Percentiles rank a stretch among this genome's conserved stretches.
Conservation (phyloP, 176 grass and related monocot species). For the Alloteropsis semialata region DNA sequence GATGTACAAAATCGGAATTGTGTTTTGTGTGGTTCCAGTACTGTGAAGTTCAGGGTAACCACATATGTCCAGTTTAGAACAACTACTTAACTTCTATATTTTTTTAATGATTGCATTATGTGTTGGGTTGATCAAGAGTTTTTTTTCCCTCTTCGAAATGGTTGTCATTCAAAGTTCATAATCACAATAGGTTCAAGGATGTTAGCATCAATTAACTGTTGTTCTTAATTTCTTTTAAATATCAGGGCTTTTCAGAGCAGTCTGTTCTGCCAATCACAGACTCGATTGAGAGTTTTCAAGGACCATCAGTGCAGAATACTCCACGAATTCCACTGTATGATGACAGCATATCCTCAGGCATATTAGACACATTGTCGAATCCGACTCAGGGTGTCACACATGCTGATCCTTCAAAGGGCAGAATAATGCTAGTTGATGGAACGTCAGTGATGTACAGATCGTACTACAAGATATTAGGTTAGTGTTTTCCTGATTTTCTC, state of each 20-base stretch:
- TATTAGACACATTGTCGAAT: slow-evolving; percentile 25
- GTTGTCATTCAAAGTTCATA: not conserved
- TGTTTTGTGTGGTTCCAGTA: not conserved
- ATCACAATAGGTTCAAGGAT: not conserved
- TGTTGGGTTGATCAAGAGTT: not conserved
- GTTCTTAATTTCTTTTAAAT: not conserved
- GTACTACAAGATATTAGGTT: slow-evolving; percentile 97
- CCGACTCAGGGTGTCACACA: not conserved
- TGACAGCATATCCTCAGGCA: slow-evolving; percentile 25
- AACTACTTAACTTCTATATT: not conserved
- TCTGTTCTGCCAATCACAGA: slow-evolving; percentile 35
- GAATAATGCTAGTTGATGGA: slow-evolving; percentile 91
- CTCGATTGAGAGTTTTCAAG: slow-evolving; percentile 33
- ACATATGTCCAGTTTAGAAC: not conserved
- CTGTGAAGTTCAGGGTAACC: not conserved
- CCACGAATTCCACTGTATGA: slow-evolving; percentile 40
- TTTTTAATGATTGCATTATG: not conserved
- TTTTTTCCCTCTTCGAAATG: not conserved
- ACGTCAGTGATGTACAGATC: slow-evolving; percentile 96
- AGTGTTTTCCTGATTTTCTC: slow-evolving; percentile 10
- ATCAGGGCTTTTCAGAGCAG: slow-evolving; percentile 47
- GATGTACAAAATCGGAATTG: not conserved
- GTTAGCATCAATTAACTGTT: not conserved
- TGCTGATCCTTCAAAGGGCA: slow-evolving; percentile 53
- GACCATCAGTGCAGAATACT: slow-evolving; percentile 26